Percentiles rank a stretch among this genome's conserved stretches.
Evolutionary conservation across 768 basidiomycete species (phyloP).

Genomic region (Boletus rubropictus): DNA sequence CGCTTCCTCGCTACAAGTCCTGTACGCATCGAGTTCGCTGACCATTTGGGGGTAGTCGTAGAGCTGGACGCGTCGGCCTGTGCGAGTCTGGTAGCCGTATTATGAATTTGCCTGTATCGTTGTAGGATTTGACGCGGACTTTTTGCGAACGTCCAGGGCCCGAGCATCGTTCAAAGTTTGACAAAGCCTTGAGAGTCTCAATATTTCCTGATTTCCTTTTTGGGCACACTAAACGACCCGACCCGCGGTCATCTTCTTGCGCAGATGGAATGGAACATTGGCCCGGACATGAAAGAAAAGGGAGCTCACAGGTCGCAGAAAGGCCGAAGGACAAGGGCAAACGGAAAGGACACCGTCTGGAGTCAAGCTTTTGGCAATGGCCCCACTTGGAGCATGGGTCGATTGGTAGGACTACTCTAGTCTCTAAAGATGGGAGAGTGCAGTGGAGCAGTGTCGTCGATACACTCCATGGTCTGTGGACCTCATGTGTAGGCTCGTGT

Average conservation of each 20-base stretch:
- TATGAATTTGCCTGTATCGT: constrained; percentile 39
- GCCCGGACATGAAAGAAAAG: constrained; percentile 48
- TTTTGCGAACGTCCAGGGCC: constrained; percentile 43
- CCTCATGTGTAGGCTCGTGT: neutral
- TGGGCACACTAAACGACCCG: neutral
- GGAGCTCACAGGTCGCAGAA: constrained; percentile 20
- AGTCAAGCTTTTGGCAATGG: constrained; percentile 35
- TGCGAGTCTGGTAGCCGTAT: constrained; percentile 33
- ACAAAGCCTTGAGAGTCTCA: constrained; percentile 11
- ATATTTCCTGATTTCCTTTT: constrained; percentile 24
- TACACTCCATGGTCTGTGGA: constrained; percentile 21
- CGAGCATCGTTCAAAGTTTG: constrained; percentile 40
- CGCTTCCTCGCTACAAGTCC: constrained; percentile 93
- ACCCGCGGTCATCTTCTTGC: no score
- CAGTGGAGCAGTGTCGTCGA: constrained; percentile 48
- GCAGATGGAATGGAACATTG: constrained; percentile 74
- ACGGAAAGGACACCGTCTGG: constrained; percentile 28
- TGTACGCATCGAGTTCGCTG: constrained; percentile 77
- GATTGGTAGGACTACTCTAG: constrained; percentile 51
- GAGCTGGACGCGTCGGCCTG: constrained; percentile 22
- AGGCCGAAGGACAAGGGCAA: constrained; percentile 14
- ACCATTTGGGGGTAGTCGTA: constrained; percentile 58
- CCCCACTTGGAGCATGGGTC: constrained; percentile 55
- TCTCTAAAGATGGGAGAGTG: constrained; percentile 37
- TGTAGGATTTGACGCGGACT: constrained; percentile 33